These are phyloP conservation scores for Yamadazyma kanchanaburiensis DNA, from an alignment of 1,139 yeast species.

Conservation along the genomic window DNA sequence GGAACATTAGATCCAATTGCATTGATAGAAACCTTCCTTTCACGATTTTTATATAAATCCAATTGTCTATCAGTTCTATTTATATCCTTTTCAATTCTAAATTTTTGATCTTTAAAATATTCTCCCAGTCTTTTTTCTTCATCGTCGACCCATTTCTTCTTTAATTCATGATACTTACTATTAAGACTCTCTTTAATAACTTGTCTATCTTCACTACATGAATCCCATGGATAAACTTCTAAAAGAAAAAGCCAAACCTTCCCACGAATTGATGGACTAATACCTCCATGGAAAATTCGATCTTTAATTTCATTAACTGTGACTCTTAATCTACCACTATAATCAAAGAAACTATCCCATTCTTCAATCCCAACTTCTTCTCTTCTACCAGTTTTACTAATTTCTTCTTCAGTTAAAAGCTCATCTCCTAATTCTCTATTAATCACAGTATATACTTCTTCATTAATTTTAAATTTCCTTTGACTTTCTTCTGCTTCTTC, in stretches of 20 bases:
- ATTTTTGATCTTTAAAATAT: conserved; percentile 85
- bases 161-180: conserved; percentile 63
- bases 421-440: conserved; percentile 69
- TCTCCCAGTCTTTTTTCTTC: conserved; percentile 58
- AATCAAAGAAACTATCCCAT: conserved; percentile 85
- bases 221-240: conserved; percentile 87
- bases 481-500: conserved; percentile 85
- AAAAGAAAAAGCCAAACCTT: conserved; percentile 87
- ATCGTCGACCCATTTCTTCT: conserved; percentile 64
- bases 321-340: conserved; percentile 65
- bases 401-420: conserved; percentile 58
- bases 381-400: conserved; percentile 58
- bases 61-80: conserved; percentile 85
- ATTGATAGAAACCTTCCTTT: conserved; percentile 13
- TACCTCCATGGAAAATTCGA: conserved; percentile 87
- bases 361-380: conserved; percentile 66
- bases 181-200: conserved; percentile 55
- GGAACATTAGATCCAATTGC: conserved; percentile 19
- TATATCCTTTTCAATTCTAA: conserved; percentile 89
- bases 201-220: conserved; percentile 65
- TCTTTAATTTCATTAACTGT: conserved; percentile 78
- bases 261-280: conserved; percentile 54
- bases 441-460: conserved; percentile 55
- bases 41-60: conserved; percentile 52
- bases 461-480: conserved; percentile 54